A percentile compares a stretch with the other conserved stretches of the same genome.
Conservation (phyloP, 73 alveolate species). For the Uronychia setigera region DNA sequence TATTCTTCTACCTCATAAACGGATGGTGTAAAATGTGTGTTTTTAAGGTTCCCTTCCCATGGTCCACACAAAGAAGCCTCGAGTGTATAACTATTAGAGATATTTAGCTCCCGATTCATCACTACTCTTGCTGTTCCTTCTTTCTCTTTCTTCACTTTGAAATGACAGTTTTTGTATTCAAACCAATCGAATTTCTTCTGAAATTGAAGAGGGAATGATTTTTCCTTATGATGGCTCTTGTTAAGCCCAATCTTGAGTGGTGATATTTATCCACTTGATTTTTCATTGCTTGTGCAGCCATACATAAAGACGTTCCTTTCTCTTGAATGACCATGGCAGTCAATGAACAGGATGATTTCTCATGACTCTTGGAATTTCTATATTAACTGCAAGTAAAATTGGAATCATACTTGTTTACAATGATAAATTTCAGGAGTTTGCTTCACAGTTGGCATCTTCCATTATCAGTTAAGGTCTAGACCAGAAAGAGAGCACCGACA, state of each 20-base stretch:
- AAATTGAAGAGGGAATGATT: background rate
- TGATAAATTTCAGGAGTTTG: constrained; percentile 75
- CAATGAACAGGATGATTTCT: constrained; percentile 74
- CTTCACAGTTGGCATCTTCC: constrained; percentile 81
- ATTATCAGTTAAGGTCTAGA: constrained; percentile 85
- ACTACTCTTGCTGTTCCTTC: constrained; percentile 34
- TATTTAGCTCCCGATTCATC: constrained; percentile 7
- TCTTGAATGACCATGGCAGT: constrained; percentile 82
- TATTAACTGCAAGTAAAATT: constrained; percentile 23
- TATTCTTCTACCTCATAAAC: background rate
- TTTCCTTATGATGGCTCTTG: background rate
- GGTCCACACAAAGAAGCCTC: constrained; percentile 13
- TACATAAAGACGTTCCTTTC: constrained; percentile 70
- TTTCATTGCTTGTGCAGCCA: constrained; percentile 40
- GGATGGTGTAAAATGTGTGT: background rate
- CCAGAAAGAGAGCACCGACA: constrained; percentile 89
- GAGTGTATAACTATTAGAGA: constrained; percentile 16
- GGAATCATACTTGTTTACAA: background rate
- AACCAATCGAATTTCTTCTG: background rate
- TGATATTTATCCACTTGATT: too few relatives aligned
- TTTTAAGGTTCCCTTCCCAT: background rate
- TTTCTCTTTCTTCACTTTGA: constrained; percentile 12
- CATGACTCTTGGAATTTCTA: constrained; percentile 63
- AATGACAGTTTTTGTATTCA: background rate
- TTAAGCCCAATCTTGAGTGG: too few relatives aligned